Conservation (phyloP, 345 rosid species). For the Eucalyptus cladocalyx region DNA sequence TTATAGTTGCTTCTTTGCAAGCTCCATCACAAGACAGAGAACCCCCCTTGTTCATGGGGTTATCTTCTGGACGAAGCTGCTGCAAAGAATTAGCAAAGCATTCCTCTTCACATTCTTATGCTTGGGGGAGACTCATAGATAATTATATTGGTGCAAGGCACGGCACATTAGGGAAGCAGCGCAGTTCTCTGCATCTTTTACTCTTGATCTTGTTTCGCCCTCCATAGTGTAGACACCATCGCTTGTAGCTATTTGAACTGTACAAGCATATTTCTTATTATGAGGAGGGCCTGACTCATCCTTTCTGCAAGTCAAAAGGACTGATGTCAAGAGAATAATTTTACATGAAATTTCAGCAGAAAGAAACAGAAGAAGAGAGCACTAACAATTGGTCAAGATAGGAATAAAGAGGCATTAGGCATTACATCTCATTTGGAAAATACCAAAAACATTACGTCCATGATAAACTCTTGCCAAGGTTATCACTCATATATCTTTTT, state of each 20-base stretch:
- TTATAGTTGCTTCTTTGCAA: neutral
- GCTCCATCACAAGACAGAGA: neutral
- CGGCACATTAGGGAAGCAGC: constrained; percentile 53
- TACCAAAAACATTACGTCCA: neutral
- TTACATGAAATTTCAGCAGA: neutral
- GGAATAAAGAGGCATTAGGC: neutral
- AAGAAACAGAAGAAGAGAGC: neutral
- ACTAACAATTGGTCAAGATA: neutral
- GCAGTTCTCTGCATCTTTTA: constrained; percentile 58
- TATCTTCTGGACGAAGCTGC: neutral
- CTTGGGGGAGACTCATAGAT: constrained; percentile 2
- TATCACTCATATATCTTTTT: neutral
- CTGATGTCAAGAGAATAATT: neutral
- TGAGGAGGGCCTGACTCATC: constrained; percentile 42
- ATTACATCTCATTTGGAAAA: neutral
- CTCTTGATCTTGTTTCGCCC: constrained; percentile 40
- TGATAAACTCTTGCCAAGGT: neutral
- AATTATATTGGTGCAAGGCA: constrained; percentile 14
- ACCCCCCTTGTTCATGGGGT: neutral
- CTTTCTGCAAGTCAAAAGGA: constrained; percentile 19
- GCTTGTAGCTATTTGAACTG: constrained; percentile 29
- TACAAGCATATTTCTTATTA: constrained; percentile 28
- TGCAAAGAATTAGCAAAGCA: neutral
- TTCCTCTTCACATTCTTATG: neutral
- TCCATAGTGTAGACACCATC: constrained; percentile 14